phyloP scores from a whole-genome alignment of 1,139 yeast species.

The Nematodospora anomalae region DNA sequence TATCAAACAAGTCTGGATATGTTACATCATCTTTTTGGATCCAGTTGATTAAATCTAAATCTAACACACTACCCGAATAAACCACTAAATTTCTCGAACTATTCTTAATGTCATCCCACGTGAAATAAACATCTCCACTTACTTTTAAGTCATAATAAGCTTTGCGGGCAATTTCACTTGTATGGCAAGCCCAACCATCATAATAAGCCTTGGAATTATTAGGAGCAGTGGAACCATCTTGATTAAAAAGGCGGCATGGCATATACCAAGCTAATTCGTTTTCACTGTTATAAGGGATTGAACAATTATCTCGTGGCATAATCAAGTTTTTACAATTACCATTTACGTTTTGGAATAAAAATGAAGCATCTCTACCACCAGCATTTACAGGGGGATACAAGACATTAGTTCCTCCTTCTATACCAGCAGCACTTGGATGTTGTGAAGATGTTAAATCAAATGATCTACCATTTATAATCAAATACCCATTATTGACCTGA shows the following conservation, averaged over 20 bases:
- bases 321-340: conserved; percentile 87
- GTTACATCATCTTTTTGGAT: conserved; percentile 64
- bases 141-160: conserved; percentile 62
- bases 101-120: conserved; percentile 84
- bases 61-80: conserved; percentile 84
- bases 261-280: conserved; percentile 88
- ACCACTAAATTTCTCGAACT: conserved; percentile 78
- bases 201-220: conserved; percentile 64
- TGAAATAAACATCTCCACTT: conserved; percentile 77
- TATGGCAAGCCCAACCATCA: conserved; percentile 90
- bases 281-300: conserved; percentile 65
- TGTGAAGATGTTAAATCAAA: conserved; percentile 67
- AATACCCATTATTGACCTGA: conserved; percentile 57
- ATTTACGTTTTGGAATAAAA: conserved; percentile 91
- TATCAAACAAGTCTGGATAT: conserved; percentile 71
- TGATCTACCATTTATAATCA: conserved; percentile 80
- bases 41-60: conserved; percentile 75
- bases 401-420: conserved; percentile 63
- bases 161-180: conserved; percentile 64
- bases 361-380: conserved; percentile 87
- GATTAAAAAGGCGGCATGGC: conserved; percentile 77
- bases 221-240: conserved; percentile 69
- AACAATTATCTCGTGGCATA: conserved; percentile 65
- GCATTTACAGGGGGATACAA: conserved; percentile 84
- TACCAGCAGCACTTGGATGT: conserved; percentile 83